Evolutionary conservation across 106 monocot genomes (phyloP), one percentile per base, ranked within the genome.

Genomic region (Dendrobium officinale): DNA sequence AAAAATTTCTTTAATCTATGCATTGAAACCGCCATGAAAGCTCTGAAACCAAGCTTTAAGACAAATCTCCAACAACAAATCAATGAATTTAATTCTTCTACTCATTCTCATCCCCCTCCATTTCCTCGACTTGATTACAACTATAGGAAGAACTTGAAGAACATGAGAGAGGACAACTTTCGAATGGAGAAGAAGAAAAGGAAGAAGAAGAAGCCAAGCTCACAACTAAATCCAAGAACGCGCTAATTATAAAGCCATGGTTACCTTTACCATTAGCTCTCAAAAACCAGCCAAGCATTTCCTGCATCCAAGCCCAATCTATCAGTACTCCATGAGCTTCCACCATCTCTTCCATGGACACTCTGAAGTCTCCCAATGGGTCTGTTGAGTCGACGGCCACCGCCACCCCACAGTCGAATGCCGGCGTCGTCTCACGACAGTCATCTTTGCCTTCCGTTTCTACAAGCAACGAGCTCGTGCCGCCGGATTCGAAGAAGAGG

Each of bases 331-430:
- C 92, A 6, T 88, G 79, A 5, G 87, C 80, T 24, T 49, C 64
- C 54, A 88, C 90, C 90, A 92, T 85, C 86, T 92, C 90, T 80
- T 90, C 92, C 92, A 92, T 92, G 17, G 89, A 89, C 64, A 24
- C 26, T 79, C 77, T 26, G 73, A 89, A 89, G 66, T 89, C 89
- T 3, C 54, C 55, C 55, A 84, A 84, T 4, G 89, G 89, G 75
- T 89, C 86, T 8, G 56, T n/a, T 0, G 86, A 86, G 43, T 89
- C 89, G 81, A 89, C 64, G 3, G 84, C 89, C 55, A 84, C n/a
- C 72, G 48, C 86, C 24, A 74, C 42, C 44, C 86, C 83, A 43
- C 79, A 72, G 37, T 84, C 26, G 81, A 81, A 84, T 43, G n/a
- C 42, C 17, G 67, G 17, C 16, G 59, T 22, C 70, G 7, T n/a